Base-by-base conservation (phyloP, 1,139 yeast species). In the Protomyces arabidopsidicola region DNA sequence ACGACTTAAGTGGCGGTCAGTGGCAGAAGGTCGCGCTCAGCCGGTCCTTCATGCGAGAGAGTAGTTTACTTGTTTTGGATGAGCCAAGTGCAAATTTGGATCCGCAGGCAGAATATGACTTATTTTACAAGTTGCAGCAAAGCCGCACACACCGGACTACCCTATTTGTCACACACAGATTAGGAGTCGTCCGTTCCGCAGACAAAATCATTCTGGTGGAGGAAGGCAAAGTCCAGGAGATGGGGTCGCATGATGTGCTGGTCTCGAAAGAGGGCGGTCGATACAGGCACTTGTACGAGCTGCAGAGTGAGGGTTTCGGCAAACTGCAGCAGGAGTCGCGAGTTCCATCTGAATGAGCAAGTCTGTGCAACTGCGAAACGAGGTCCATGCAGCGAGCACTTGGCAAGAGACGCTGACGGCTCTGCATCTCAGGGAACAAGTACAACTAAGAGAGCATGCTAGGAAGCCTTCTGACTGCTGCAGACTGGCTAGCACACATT, bases 61-160 rank as follows among this genome's bases (percentile, higher is more conserved):
- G 42, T 18, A 48, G 27, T 12, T n/a, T 91, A 56, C 79, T 90
- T 67, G 89, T 90, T 8, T 78, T 91, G 70, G 98, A 93, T 75
- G 98, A 93, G 76, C 98, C 98, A 14, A 91, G 98, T 2, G 97
- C 98, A 1, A 96, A 97, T 1, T 97, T 93, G 60, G 98, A 93
- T 75, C 97, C 90, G 38, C 95, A 90, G 72, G 93, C 98, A 1
- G 98, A 93, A 36, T 53, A 52, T 35, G 63, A 58, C 31, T 42
- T 58, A 3, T 58, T 58, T 75, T 79, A 86, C 70, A 82, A 90
- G 54, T 81, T 91, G 61, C 98, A 91, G 76, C 85, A 86, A 71
- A 91, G 97, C 0, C 51, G 63, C 12, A n/a, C 24, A 24, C 55
- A 90, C 68, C 83, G 96, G 73, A 91, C 98, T 0, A 90, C 93